These are phyloP conservation scores for Hippophae tibetana DNA, from an alignment of 306 rosid species.

Conservation along the genomic window DNA sequence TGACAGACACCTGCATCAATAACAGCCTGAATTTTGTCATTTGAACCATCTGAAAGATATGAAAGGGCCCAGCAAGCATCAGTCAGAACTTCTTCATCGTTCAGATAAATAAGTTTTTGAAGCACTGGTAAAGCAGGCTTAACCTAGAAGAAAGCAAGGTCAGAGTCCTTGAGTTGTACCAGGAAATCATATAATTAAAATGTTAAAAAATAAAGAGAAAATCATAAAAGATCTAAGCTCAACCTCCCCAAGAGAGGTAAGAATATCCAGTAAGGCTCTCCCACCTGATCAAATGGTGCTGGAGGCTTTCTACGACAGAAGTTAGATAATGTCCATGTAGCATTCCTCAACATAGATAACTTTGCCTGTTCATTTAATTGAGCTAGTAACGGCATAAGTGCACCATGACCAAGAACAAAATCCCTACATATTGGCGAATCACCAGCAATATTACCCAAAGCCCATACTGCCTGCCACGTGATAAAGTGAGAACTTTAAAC, in stretches of 20 bases:
- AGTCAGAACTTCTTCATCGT: constrained; percentile 51
- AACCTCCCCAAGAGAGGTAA: not conserved
- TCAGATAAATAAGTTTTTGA: constrained; percentile 33
- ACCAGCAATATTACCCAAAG: constrained; percentile 60
- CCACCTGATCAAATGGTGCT: constrained; percentile 49
- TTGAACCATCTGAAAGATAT: constrained; percentile 53
- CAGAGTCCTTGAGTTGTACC: not conserved
- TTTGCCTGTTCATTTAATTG: constrained; percentile 48
- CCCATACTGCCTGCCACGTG: constrained; percentile 42
- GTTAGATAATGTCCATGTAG: constrained; percentile 58
- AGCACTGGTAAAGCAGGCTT: constrained; percentile 52
- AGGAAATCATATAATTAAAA: not conserved
- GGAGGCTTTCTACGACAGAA: constrained; percentile 60
- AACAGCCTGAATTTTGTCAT: constrained; percentile 51
- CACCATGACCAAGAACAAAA: constrained; percentile 52
- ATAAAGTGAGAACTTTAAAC: constrained; percentile 3
- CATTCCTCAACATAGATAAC: constrained; percentile 49
- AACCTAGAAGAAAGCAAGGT: constrained; percentile 36
- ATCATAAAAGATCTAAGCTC: not conserved
- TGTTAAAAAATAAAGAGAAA: not conserved
- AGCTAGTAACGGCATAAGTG: constrained; percentile 38
- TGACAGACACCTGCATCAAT: constrained; percentile 53
- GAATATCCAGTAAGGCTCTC: not conserved
- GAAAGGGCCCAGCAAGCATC: constrained; percentile 66
- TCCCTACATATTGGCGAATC: constrained; percentile 56